phyloP scores from a whole-genome alignment of 805 yeast genomes.

The Saccharomycopsis oosterbeekiorum region DNA sequence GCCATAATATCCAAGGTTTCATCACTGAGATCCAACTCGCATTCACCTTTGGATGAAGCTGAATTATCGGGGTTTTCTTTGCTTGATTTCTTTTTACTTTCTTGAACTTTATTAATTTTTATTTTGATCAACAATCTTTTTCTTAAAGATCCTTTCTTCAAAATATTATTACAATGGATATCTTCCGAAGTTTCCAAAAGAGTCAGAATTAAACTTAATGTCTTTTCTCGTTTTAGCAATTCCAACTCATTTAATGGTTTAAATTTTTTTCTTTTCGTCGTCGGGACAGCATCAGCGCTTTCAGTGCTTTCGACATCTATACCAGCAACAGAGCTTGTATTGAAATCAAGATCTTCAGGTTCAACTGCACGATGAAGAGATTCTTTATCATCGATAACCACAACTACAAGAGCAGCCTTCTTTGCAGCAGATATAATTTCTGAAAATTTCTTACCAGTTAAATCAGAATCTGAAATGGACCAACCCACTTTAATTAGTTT shows the following conservation, averaged over 20 bases:
- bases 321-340: background rate
- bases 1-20: conserved; percentile 10
- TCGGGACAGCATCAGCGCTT: too few species aligned
- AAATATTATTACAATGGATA: background rate
- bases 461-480: conserved; percentile 14
- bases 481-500: conserved; percentile 14
- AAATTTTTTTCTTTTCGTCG: background rate
- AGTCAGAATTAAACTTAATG: conserved; percentile 3
- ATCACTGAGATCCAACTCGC: background rate
- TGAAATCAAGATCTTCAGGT: background rate
- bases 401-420: conserved; percentile 3
- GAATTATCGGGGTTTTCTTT: background rate
- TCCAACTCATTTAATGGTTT: conserved; percentile 11
- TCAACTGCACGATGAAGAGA: background rate
- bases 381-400: conserved; percentile 11
- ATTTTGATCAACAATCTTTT: background rate
- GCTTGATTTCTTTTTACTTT: background rate
- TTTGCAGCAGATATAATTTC: conserved; percentile 6
- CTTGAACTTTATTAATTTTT: background rate
- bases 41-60: background rate
- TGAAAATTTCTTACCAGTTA: conserved; percentile 3
- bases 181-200: conserved; percentile 2
- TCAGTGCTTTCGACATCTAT: background rate
- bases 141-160: background rate
- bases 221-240: conserved; percentile 12